Evolutionary conservation across 768 basidiomycete genomes (phyloP), one percentile per base, ranked within the genome.

Genomic region (Trametopsis cervina): DNA sequence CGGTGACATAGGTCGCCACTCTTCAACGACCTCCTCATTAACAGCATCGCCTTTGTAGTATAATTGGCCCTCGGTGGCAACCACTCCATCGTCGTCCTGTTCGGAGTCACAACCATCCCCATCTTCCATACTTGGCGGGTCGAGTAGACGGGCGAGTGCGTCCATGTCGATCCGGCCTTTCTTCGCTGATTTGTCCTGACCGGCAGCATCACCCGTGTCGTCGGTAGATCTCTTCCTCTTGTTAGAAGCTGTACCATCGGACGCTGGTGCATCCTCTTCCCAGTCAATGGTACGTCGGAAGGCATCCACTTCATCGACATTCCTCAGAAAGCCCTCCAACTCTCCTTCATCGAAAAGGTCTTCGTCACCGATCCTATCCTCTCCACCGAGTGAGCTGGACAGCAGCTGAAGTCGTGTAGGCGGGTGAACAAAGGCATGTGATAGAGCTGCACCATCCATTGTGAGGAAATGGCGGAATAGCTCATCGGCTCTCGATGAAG

Each of bases 291-390:
- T 56, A 23, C 59, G 57, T 36, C 60, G 58, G 50, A 85, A 60
- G 1, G 67, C 63, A 43, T 68, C 65, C 13, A 69, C 69, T 60
- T 89, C 83, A 18, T 69, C 72, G 25, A 76, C 68, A 40, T 56
- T 66, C 47, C 88, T 66, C 18, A 86, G 54, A 23, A 86, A 45
- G 17, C 67, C 72, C 46, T 88, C 85, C 22, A 85, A 61, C 61
- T 90, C 88, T 2, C 79, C 83, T 24, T 77, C 73, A 2, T 65
- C 74, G 50, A 90, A 87, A 20, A 90, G 66, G 49, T 89, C 88
- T 6, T 86, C 81, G 51, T 91, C 88, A 1, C 57, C 52, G 17
- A 90, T 77, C 18, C 72, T 64, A 20, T 67, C 67, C 27, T 63
- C 69, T 27, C 80, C 81, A 39, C 85, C 82, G 38, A 83, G 80